Evolutionary conservation across 108 stramenopile genomes (phyloP).

Genomic region (Skeletonema costatum): DNA sequence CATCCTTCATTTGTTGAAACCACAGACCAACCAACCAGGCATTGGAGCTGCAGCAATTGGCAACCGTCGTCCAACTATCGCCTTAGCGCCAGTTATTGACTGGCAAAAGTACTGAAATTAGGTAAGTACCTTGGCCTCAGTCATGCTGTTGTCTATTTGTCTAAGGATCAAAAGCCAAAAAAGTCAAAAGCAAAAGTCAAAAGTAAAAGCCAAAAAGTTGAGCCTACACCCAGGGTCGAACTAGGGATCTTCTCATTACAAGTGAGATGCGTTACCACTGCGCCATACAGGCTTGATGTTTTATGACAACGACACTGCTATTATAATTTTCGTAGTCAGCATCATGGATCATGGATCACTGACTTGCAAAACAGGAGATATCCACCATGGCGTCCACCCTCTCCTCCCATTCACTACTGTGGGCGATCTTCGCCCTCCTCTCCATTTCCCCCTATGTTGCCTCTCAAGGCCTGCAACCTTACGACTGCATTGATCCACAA

Average conservation of each 20-base stretch:
- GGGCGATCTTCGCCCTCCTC: neutral
- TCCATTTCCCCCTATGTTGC: neutral
- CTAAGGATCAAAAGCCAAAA: too few relatives aligned
- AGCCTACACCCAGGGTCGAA: slow-evolving; percentile 64
- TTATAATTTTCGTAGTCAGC: too few relatives aligned
- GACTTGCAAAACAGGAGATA: neutral
- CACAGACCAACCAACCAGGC: too few relatives aligned
- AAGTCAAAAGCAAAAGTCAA: too few relatives aligned
- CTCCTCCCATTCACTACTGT: neutral
- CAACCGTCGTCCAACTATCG: too few relatives aligned
- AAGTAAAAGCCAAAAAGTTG: neutral
- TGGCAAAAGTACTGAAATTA: neutral
- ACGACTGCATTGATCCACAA: slow-evolving; percentile 29
- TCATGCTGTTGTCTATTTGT: too few relatives aligned
- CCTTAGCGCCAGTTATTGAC: too few relatives aligned
- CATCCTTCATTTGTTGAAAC: too few relatives aligned
- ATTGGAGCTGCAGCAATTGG: too few relatives aligned
- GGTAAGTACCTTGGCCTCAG: neutral
- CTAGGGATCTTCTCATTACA: slow-evolving; percentile 76
- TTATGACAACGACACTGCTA: too few relatives aligned
- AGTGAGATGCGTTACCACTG: slow-evolving; percentile 77
- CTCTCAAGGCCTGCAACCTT: neutral
- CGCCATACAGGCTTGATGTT: slow-evolving; percentile 50
- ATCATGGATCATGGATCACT: too few relatives aligned
- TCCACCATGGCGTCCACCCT: neutral